These are phyloP conservation scores for Tetrahymena malaccensis DNA, from an alignment of 73 alveolate genomes.

Conservation along the genomic window DNA sequence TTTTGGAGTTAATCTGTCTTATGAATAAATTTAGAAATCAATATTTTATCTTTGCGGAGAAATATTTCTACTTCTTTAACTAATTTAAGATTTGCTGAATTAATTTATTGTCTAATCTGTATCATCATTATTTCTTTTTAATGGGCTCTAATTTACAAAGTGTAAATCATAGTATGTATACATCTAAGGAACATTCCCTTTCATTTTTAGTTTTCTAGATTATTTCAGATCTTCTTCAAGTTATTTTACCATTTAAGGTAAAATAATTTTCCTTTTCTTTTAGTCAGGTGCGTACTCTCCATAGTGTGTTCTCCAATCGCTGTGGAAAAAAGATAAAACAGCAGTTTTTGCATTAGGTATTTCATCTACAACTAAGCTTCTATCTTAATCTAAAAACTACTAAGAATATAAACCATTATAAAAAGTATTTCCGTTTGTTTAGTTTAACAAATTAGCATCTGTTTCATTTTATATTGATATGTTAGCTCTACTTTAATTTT, in stretches of 20 bases:
- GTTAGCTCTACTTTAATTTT: not conserved
- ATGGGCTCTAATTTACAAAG: not conserved
- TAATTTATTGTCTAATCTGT: not conserved
- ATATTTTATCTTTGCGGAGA: not conserved
- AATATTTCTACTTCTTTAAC: not conserved
- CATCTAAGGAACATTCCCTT: not conserved
- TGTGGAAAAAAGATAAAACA: not conserved
- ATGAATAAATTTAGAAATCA: not conserved
- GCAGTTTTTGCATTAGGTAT: not conserved
- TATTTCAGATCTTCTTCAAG: not conserved
- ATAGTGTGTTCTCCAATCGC: not conserved
- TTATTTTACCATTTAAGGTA: not conserved
- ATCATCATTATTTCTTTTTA: not conserved
- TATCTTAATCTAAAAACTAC: not conserved
- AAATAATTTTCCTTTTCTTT: not conserved
- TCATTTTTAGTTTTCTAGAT: not conserved
- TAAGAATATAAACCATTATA: not conserved
- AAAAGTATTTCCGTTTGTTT: not conserved
- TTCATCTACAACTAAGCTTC: not conserved
- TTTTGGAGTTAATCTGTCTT: not conserved
- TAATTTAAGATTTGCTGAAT: not conserved
- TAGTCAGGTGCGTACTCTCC: not conserved
- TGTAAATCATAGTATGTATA: not conserved
- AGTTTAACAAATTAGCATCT: not conserved
- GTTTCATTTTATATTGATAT: not conserved